Evolutionary conservation across 169 alveolate genomes (phyloP).

Genomic region (Neospora caninum): DNA sequence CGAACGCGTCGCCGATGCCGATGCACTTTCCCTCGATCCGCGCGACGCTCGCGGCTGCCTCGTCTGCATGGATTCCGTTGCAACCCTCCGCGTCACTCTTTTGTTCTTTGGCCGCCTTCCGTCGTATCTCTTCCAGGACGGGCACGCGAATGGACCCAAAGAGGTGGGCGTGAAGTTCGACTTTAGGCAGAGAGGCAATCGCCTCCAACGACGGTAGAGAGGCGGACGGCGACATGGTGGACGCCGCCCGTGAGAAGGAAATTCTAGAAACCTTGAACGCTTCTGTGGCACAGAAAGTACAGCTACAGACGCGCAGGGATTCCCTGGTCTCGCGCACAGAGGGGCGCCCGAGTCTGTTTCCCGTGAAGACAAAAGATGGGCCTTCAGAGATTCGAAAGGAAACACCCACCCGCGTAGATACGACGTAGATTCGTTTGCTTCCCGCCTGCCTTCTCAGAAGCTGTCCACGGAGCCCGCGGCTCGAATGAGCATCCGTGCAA

Average conservation of each 20-base stretch:
- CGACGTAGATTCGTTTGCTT: no score
- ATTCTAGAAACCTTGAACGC: no score
- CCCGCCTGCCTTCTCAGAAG: no score
- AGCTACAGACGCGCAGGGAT: no score
- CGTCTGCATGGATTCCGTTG: background rate
- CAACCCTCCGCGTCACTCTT: background rate
- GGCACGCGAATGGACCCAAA: constrained; percentile 42
- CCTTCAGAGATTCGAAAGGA: no score
- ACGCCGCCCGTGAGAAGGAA: background rate
- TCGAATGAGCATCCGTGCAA: no score
- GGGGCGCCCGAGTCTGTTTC: no score
- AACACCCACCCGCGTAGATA: no score
- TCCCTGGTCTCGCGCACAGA: no score
- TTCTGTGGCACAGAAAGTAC: no score
- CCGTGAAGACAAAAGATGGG: no score
- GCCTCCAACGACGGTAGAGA: background rate
- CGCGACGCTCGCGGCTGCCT: background rate
- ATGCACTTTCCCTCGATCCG: constrained; percentile 14
- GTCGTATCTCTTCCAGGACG: background rate
- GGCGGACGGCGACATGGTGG: background rate
- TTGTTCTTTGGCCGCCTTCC: background rate
- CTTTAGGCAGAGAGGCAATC: background rate
- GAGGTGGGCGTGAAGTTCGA: constrained; percentile 48
- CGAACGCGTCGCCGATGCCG: constrained; percentile 27
- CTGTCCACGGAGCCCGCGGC: no score